phyloP scores from a whole-genome alignment of 2,329 filamentous ascomycete species.

The Talaromyces sp. region DNA sequence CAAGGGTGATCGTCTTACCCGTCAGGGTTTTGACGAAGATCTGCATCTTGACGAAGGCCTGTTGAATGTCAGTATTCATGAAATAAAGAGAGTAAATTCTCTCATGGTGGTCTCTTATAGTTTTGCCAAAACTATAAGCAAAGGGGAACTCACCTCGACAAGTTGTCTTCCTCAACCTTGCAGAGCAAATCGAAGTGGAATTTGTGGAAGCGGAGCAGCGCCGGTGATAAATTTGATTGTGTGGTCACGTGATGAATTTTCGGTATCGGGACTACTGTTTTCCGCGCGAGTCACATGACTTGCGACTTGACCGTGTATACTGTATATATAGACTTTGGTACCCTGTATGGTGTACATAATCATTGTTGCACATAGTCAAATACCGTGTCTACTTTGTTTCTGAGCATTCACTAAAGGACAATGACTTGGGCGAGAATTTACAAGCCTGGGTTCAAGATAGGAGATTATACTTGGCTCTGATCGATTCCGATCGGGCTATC shows the following conservation, averaged over 20 bases:
- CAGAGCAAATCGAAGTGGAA: constrained; percentile 29
- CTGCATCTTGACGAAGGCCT: constrained; percentile 47
- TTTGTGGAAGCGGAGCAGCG: constrained; percentile 14
- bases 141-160: constrained; percentile 50
- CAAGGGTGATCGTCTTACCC: constrained; percentile 99
- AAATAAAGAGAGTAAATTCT: background rate
- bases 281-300: background rate
- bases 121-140: background rate
- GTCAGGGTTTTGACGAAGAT: constrained; percentile 67
- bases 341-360: background rate
- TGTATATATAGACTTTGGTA: too few species aligned
- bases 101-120: background rate
- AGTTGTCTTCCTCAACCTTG: constrained; percentile 58
- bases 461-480: background rate
- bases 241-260: constrained; percentile 28
- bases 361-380: background rate
- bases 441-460: background rate
- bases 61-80: constrained; percentile 14
- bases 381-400: too few species aligned
- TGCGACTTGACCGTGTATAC: too few species aligned
- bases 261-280: background rate
- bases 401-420: too few species aligned
- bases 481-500: background rate
- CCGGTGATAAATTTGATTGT: constrained; percentile 34
- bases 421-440: background rate